Base-by-base conservation (phyloP, 2,329 filamentous ascomycete genomes). In the Epichloe coenophiala region DNA sequence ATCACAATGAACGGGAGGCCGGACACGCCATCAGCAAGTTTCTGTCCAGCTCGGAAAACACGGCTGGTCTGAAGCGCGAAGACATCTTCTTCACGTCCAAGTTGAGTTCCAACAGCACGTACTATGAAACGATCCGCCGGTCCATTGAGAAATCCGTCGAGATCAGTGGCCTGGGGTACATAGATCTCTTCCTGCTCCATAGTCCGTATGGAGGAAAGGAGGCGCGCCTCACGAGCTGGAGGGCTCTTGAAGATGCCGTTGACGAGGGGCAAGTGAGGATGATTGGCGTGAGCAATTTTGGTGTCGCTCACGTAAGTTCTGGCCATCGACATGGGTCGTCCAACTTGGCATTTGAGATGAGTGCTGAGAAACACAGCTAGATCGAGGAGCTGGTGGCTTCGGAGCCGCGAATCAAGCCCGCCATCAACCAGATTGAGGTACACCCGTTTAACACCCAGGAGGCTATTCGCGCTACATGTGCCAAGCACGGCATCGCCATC, bases 81-180 rank as follows among this genome's bases (percentile, higher is more conserved):
- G 81, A 90, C 59, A 71, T 93, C 49, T 87, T 87, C 65, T 90
- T 87, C 64, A 93, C 87, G 0, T 84, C 83, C 37, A 94, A 93
- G 69, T 74, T 93, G 13, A 80, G 80, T 1, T 80, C 74, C 52
- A 86, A 82, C 61, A 69, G 68, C 58, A 72, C 72, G 1, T 75
- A 75, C 4, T 91, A 90, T 63, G 76, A 84, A n/a, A 69, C 71
- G 3, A 85, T 85, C 23, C 76, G 82, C 47, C 70, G 68, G 53
- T 81, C 83, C 0, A 86, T 93, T 55, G 78, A 73, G 54, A 63
- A 77, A 61, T 84, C 78, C 33, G 72, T 89, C 4, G 73, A 79
- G 45, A 75, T 76, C 51, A 81, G 78, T 23, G 83, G 80, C 0
- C 67, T 90, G 33, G 84, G 80, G 0, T 89, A 90, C 63, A 79